Evolutionary conservation across 345 rosid genomes (phyloP).

Genomic region (Pistacia integerrima): DNA sequence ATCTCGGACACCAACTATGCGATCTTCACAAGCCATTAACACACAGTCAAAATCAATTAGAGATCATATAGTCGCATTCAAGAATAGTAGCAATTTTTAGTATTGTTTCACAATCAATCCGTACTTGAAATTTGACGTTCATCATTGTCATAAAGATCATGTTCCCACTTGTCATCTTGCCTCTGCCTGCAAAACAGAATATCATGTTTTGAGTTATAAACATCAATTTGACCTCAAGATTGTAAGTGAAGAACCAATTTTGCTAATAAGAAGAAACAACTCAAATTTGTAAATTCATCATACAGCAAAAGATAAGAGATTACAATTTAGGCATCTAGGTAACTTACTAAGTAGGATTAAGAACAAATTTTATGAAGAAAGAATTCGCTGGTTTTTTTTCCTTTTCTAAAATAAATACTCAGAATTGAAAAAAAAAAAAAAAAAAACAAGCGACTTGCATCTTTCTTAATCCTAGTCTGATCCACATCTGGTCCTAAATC

Average conservation of each 20-base stretch:
- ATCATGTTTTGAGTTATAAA: constrained; percentile 5
- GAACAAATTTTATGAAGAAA: constrained; percentile 1
- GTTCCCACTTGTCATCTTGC: constrained; percentile 98
- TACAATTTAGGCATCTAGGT: neutral
- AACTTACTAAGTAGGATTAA: neutral
- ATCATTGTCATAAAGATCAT: constrained; percentile 70
- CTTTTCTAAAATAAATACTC: neutral
- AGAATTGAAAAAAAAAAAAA: neutral
- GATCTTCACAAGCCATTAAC: constrained; percentile 62
- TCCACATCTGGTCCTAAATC: neutral
- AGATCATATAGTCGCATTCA: constrained; percentile 40
- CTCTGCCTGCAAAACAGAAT: constrained; percentile 70
- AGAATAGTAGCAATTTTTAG: constrained; percentile 36
- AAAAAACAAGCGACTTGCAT: neutral
- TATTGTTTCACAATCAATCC: constrained; percentile 38
- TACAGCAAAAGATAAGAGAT: neutral
- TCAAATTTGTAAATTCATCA: neutral
- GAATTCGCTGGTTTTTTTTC: neutral
- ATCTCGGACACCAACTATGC: constrained; percentile 68
- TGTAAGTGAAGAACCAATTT: neutral
- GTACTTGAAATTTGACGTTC: constrained; percentile 72
- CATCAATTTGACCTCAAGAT: neutral
- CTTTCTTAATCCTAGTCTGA: neutral
- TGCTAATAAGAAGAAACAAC: neutral
- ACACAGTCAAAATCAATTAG: constrained; percentile 47